Evolutionary conservation across 192 early-diverging fungal genomes (phyloP), one percentile per base, ranked within the genome.

Genomic region (Linnemannia schmuckeri): DNA sequence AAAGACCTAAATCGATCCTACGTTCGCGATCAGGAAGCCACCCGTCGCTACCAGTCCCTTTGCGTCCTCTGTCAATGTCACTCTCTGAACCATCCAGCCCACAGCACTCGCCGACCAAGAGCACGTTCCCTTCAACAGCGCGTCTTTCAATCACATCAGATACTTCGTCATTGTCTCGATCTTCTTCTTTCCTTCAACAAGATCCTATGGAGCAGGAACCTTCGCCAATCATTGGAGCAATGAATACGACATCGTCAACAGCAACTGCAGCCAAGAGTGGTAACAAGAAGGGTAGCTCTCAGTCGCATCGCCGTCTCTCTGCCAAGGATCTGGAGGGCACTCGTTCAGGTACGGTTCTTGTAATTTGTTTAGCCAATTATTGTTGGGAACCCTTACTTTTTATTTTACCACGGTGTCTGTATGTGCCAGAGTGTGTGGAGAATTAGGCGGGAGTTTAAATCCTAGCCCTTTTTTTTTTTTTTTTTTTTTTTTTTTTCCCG

Each of bases 1-100:
- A 66, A 15, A 74, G 78, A 40, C 85, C 85, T 35, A 80, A 77
- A 49, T 87, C 85, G 1, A 87, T 78, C 37, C 49, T 87, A 20
- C 79, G 85, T 13, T 70, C 79, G 9, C 75, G 76, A 33, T 78
- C 85, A 1, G 66, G 66, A 35, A 78, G 85, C 41, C 76, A 81
- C 1, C 55, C 61, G 12, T 66, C 33, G 61, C 61, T 66, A 10
- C 61, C 61, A 27, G 27, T 35, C 12, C 10, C 61, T 13, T 66
- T 30, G 61, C 61, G 61, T 33, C 61, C 70, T 17, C 13, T 54
- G 15, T 55, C 76, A 1, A 47, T 33, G 24, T 37, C 75, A 57
- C 4, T 35, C 47, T 55, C 33, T 27, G 18, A 72, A 54, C 73
- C 49, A 33, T 17, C 24, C 18, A n/a, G n/a, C 20, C 41, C 27